Conservation (phyloP, 2,329 filamentous ascomycete species). For the Alternaria arbusti region DNA sequence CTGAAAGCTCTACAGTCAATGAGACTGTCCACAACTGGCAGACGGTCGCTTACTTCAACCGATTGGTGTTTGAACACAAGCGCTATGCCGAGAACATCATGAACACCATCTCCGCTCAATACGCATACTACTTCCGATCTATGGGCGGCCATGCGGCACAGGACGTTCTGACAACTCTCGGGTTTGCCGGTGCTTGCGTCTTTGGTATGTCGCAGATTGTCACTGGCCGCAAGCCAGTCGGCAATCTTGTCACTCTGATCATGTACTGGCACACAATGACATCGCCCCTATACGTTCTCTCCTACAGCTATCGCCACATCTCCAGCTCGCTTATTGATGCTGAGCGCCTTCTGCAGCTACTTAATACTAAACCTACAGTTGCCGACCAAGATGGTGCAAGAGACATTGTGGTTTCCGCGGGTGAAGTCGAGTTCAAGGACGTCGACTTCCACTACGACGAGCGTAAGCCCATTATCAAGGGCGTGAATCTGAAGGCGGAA, state of each 20-base stretch:
- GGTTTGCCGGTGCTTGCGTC: conserved; percentile 57
- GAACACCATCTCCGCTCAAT: conserved; percentile 45
- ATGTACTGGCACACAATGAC: conserved; percentile 65
- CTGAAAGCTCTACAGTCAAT: conserved; percentile 61
- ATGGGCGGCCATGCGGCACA: conserved; percentile 50
- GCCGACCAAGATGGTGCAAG: conserved; percentile 48
- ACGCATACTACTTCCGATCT: conserved; percentile 40
- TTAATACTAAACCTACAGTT: conserved; percentile 65
- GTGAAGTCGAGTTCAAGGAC: conserved; percentile 61
- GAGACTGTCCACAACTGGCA: conserved; percentile 67
- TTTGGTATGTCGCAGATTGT: conserved; percentile 62
- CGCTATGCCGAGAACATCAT: conserved; percentile 55
- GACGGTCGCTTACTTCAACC: conserved; percentile 67
- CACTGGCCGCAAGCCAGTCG: conserved; percentile 58
- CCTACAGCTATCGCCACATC: conserved; percentile 57
- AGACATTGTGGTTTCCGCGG: conserved; percentile 54
- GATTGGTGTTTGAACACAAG: conserved; percentile 59
- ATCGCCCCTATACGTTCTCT: conserved; percentile 58
- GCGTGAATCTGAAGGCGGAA: conserved; percentile 57
- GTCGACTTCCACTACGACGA: conserved; percentile 64
- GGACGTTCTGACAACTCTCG: conserved; percentile 56
- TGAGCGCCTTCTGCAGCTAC: conserved; percentile 64
- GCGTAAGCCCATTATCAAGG: conserved; percentile 58
- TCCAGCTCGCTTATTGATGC: conserved; percentile 67
- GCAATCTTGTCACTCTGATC: conserved; percentile 69